Conservation (phyloP, 352 stramenopile species). For the Globisporangium irregulare region DNA sequence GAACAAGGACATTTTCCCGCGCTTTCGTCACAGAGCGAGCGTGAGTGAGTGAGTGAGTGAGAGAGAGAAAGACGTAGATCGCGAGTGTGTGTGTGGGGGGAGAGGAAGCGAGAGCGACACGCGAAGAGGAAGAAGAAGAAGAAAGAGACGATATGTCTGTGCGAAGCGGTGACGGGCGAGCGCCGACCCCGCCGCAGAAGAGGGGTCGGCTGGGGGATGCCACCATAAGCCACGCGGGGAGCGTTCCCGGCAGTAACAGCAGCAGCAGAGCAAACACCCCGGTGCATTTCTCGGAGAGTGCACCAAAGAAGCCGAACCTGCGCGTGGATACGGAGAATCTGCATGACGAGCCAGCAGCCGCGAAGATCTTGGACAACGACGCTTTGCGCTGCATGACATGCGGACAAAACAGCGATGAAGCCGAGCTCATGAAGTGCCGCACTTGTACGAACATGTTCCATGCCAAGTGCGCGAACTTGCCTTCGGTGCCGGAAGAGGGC, state of each 20-base stretch:
- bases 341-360: neutral
- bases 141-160: neutral
- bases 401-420: slow-evolving; percentile 4
- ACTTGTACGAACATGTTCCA: slow-evolving; percentile 58
- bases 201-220: neutral
- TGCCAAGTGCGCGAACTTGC: slow-evolving; percentile 58
- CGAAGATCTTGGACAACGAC: neutral
- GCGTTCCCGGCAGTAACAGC: neutral
- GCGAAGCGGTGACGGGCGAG: slow-evolving; percentile 5
- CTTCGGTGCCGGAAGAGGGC: slow-evolving; percentile 56
- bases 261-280: slow-evolving; percentile 11
- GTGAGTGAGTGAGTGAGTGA: no score
- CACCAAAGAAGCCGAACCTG: slow-evolving; percentile 1
- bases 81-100: neutral
- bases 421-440: slow-evolving; percentile 49
- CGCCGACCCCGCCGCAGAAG: slow-evolving; percentile 9
- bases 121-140: neutral
- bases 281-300: neutral
- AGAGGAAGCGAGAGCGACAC: neutral
- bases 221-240: neutral
- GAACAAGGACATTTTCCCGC: neutral
- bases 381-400: slow-evolving; percentile 19
- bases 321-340: slow-evolving; percentile 4
- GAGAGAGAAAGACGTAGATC: neutral
- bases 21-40: neutral